Evolutionary conservation across 2,329 filamentous ascomycete genomes (phyloP), one percentile per base, ranked within the genome.

Genomic region (Sporothrix curviconia): DNA sequence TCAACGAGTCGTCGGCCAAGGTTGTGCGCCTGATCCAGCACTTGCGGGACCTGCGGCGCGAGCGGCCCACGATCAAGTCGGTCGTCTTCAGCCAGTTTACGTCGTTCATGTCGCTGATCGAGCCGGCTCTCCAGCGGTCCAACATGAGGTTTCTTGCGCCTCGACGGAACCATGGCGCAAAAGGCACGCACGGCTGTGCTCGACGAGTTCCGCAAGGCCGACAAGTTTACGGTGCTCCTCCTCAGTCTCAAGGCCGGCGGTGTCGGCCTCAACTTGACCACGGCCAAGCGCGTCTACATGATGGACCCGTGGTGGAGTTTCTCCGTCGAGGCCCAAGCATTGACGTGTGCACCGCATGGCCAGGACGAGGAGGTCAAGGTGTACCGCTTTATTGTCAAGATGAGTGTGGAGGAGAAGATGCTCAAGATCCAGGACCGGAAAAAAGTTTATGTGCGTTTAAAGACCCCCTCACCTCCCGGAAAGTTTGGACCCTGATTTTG

Each of bases 261-360:
- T 24, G 94, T 99, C 0, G 94, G 94, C 0, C 77, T 99, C 43
- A 99, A 99, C 68, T 73, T 99, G 60, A 97, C 92, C 0, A 86
- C 85, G 63, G 94, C 94, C 6, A 90, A 86, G 62, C 79, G 89
- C 55, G 95, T 99, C 5, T 99, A 87, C 74, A 95, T 99, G 89
- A 97, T 99, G 94, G 94, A 99, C 71, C 94, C 94, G 0, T 99
- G 94, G 94, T 99, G 94, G 94, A 95, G 89, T 68, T 99, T 92
- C 71, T 92, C 94, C 0, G 86, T 97, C 12, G 94, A 99, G 72
- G 90, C 92, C 5, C 94, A 99, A 72, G 94, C 8, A 97, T 99
- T 67, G 94, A 99, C 74, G 94, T 1, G 91, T 99, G 34, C 94
- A 99, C 75, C 84, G 94, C 8, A 96, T 99, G 89, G 94, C 0